Evolutionary conservation across 2,329 filamentous ascomycete species (phyloP).

Genomic region (Rutstroemia sp.): DNA sequence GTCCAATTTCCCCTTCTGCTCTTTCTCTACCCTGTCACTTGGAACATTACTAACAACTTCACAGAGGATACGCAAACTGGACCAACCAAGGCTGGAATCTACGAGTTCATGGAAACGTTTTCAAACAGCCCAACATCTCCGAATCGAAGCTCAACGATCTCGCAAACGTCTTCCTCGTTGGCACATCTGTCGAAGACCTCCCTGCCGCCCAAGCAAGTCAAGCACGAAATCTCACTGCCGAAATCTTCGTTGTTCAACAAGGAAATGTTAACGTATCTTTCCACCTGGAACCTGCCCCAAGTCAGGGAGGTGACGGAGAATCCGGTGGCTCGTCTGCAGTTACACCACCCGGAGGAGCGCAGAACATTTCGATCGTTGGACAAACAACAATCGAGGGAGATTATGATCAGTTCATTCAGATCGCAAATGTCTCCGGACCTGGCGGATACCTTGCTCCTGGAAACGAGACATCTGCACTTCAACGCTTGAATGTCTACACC

Average conservation of each 20-base stretch:
- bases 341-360: constrained; percentile 49
- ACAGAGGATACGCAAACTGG: constrained; percentile 65
- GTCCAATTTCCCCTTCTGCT: constrained; percentile 12
- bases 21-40: too few species aligned
- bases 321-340: constrained; percentile 42
- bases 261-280: constrained; percentile 55
- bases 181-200: constrained; percentile 52
- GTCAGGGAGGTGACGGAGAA: constrained; percentile 42
- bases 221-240: constrained; percentile 64
- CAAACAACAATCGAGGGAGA: constrained; percentile 61
- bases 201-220: constrained; percentile 52
- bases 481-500: constrained; percentile 61
- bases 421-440: constrained; percentile 49
- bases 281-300: constrained; percentile 50
- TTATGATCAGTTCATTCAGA: constrained; percentile 62
- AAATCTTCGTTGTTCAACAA: constrained; percentile 72
- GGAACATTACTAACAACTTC: constrained; percentile 9
- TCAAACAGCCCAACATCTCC: constrained; percentile 65
- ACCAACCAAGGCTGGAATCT: constrained; percentile 71
- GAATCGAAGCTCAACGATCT: constrained; percentile 58
- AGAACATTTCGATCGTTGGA: constrained; percentile 57
- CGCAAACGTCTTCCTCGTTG: constrained; percentile 64
- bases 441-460: constrained; percentile 49
- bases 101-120: constrained; percentile 72
- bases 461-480: constrained; percentile 56